phyloP scores from a whole-genome alignment of 2,329 filamentous ascomycete species.

The Colletotrichum lupini region DNA sequence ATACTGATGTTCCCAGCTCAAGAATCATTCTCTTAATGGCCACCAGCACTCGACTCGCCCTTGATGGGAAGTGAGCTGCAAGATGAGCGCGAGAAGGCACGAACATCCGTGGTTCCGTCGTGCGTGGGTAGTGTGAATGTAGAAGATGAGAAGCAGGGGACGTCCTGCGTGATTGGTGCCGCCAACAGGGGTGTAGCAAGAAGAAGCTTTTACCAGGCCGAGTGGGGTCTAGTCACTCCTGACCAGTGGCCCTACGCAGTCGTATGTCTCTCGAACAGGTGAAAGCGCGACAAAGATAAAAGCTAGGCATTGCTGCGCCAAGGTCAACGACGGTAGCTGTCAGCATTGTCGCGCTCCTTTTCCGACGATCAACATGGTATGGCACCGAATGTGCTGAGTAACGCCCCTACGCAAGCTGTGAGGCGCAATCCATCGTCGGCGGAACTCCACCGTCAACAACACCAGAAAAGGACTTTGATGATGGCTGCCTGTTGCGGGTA shows the following conservation, averaged over 20 bases:
- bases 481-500: background rate
- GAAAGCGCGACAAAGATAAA: background rate
- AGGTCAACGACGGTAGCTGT: background rate
- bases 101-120: background rate
- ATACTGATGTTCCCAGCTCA: background rate
- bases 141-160: background rate
- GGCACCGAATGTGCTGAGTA: background rate
- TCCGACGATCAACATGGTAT: background rate
- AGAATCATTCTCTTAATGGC: background rate
- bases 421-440: background rate
- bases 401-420: background rate
- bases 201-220: constrained; percentile 8
- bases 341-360: background rate
- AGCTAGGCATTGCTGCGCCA: background rate
- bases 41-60: background rate
- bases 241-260: too few species aligned
- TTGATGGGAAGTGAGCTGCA: background rate
- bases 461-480: background rate
- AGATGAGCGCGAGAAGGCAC: background rate
- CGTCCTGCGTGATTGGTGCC: background rate
- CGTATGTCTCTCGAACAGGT: background rate
- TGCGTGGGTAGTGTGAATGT: background rate
- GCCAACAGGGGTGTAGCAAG: constrained; percentile 9
- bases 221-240: background rate
- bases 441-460: background rate